These are phyloP conservation scores for Nakazawaea holstii DNA, from an alignment of 805 yeast species.

Conservation along the genomic window DNA sequence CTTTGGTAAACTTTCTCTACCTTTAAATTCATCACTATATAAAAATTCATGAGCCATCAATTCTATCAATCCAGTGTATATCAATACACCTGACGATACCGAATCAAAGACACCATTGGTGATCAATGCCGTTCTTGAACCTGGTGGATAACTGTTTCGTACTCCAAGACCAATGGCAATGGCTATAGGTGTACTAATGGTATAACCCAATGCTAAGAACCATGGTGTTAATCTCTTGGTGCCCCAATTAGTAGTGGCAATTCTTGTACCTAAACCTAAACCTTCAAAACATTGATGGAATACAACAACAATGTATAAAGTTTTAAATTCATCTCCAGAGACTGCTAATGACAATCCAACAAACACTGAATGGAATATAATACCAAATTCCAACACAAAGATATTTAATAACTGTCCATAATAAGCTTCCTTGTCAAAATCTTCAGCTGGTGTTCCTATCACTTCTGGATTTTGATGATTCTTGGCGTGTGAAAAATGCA, in stretches of 20 bases:
- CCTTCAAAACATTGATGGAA: slow-evolving; percentile 83
- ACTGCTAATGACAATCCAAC: slow-evolving; percentile 66
- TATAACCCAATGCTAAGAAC: slow-evolving; percentile 42
- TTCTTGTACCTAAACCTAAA: slow-evolving; percentile 69
- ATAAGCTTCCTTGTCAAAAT: slow-evolving; percentile 38
- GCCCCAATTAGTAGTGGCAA: slow-evolving; percentile 57
- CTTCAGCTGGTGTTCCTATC: slow-evolving; percentile 33
- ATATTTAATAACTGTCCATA: slow-evolving; percentile 42
- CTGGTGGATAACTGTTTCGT: slow-evolving; percentile 49
- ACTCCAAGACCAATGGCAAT: slow-evolving; percentile 77
- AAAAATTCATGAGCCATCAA: slow-evolving; percentile 70
- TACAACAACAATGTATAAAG: slow-evolving; percentile 58
- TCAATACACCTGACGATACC: slow-evolving; percentile 64
- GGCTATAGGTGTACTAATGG: slow-evolving; percentile 61
- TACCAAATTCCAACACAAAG: slow-evolving; percentile 64
- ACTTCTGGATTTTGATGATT: slow-evolving; percentile 40
- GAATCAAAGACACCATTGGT: slow-evolving; percentile 64
- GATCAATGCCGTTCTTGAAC: slow-evolving; percentile 46
- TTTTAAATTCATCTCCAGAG: slow-evolving; percentile 56
- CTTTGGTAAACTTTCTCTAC: slow-evolving; percentile 32
- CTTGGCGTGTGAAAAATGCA: slow-evolving; percentile 36
- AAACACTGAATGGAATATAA: slow-evolving; percentile 70
- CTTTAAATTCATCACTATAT: slow-evolving; percentile 38
- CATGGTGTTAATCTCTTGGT: slow-evolving; percentile 43
- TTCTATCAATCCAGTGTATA: slow-evolving; percentile 72